Percentiles rank a stretch among this genome's conserved stretches.
phyloP scores from a whole-genome alignment of 2,329 filamentous ascomycete species.

The Geosmithia morbida region DNA sequence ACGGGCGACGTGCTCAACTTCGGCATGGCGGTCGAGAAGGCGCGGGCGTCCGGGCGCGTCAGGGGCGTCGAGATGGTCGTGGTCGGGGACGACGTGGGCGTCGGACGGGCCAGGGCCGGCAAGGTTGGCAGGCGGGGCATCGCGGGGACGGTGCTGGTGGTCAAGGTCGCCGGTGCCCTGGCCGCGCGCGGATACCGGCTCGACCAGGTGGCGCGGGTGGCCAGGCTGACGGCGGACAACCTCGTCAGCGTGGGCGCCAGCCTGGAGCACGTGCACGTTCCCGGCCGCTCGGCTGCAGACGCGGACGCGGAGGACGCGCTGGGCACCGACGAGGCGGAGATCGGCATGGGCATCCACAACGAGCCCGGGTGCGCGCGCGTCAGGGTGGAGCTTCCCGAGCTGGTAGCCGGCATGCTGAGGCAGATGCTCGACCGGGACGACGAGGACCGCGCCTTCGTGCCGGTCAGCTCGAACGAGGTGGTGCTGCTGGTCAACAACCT shows the following conservation, averaged over 20 bases:
- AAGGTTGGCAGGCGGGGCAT: slow-evolving; percentile 88
- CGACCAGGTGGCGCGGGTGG: slow-evolving; percentile 58
- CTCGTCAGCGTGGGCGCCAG: slow-evolving; percentile 76
- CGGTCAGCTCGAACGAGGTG: slow-evolving; percentile 46
- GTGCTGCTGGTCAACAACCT: slow-evolving; percentile 65
- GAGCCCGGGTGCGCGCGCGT: slow-evolving; percentile 43
- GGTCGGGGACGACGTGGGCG: slow-evolving; percentile 83
- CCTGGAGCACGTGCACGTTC: slow-evolving; percentile 84
- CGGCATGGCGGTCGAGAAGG: slow-evolving; percentile 86
- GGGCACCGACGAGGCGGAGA: slow-evolving; percentile 40
- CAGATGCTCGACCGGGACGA: slow-evolving; percentile 54
- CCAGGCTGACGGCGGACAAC: slow-evolving; percentile 58
- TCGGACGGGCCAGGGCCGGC: slow-evolving; percentile 67
- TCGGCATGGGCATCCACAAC: slow-evolving; percentile 71
- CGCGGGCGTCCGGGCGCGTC: slow-evolving; percentile 56
- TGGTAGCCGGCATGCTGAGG: slow-evolving; percentile 51
- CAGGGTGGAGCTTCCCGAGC: slow-evolving; percentile 33
- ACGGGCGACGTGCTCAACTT: slow-evolving; percentile 86
- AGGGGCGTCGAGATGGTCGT: slow-evolving; percentile 70
- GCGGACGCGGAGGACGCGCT: slow-evolving; percentile 41
- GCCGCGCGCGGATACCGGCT: slow-evolving; percentile 56
- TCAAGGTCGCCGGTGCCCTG: slow-evolving; percentile 77
- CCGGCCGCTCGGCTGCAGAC: slow-evolving; percentile 44
- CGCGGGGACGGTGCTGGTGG: slow-evolving; percentile 79
- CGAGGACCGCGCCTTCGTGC: slow-evolving; percentile 55